phyloP scores from a whole-genome alignment of 2,329 filamentous ascomycete genomes.

The Aureobasidium musti region DNA sequence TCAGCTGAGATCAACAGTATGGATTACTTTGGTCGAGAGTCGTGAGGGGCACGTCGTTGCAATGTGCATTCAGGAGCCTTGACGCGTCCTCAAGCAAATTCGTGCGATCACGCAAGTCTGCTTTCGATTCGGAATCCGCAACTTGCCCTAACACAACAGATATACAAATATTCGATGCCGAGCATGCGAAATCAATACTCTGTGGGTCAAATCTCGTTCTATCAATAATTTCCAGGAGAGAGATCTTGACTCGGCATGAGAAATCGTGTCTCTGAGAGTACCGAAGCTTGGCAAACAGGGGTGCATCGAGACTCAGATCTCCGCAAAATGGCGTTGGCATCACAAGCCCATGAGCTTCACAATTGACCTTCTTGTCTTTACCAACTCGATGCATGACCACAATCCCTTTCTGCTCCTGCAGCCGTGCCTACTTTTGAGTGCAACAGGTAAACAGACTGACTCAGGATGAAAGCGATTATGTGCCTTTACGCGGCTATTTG shows the following conservation, averaged over 20 bases:
- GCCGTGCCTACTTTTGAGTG: neutral
- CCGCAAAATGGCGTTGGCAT: neutral
- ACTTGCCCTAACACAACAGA: neutral
- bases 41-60: too few species aligned
- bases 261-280: neutral
- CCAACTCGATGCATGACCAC: neutral
- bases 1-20: neutral
- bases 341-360: neutral
- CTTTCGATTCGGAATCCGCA: neutral
- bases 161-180: neutral
- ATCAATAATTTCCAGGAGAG: conserved; percentile 7
- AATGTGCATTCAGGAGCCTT: too few species aligned
- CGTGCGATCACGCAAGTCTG: neutral
- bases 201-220: conserved; percentile 1
- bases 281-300: conserved; percentile 17
- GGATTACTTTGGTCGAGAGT: neutral
- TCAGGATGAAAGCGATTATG: neutral
- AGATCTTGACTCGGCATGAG: neutral
- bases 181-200: neutral
- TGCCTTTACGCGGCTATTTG: neutral
- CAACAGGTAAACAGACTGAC: neutral
- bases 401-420: neutral
- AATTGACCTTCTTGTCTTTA: neutral
- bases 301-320: neutral
- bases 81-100: too few species aligned